A percentile compares a stretch with the other conserved stretches of the same genome.
Conservation (phyloP, 2,329 filamentous ascomycete genomes). For the Hypoxylon sp. region DNA sequence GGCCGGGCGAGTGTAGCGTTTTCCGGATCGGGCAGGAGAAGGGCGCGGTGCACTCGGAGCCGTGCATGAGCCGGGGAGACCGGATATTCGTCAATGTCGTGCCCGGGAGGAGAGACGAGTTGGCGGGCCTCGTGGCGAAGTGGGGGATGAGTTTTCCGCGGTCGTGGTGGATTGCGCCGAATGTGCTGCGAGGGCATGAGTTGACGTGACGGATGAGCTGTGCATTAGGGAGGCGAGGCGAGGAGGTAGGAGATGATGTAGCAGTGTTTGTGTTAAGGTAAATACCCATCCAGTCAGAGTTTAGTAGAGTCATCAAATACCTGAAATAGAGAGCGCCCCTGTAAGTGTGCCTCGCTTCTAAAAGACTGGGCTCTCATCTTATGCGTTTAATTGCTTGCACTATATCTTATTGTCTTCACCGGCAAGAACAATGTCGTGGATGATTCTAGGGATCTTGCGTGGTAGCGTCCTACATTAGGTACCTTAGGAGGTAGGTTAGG, state of each 20-base stretch:
- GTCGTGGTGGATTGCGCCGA: conserved; percentile 46
- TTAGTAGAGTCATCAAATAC: neutral
- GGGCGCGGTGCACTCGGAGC: conserved; percentile 62
- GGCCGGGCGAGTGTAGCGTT: conserved; percentile 56
- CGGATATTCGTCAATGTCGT: conserved; percentile 59
- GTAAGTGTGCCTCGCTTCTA: neutral
- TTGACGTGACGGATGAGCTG: conserved; percentile 1
- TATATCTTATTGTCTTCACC: neutral
- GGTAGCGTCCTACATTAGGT: too few species aligned
- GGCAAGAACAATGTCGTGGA: too few species aligned
- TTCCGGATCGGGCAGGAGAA: conserved; percentile 59
- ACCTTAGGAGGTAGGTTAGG: too few species aligned
- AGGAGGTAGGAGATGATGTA: neutral
- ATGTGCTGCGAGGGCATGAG: conserved; percentile 19
- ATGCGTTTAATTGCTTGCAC: neutral
- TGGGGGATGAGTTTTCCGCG: conserved; percentile 60
- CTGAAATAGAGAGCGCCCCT: too few species aligned
- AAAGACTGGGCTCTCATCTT: neutral
- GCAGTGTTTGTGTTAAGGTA: neutral
- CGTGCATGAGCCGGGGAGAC: conserved; percentile 52
- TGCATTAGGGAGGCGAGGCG: neutral
- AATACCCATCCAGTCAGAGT: neutral
- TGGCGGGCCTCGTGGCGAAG: conserved; percentile 51
- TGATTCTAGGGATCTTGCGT: too few species aligned
- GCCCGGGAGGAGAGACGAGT: conserved; percentile 55